Percentiles rank a stretch among this genome's conserved stretches.
phyloP scores from a whole-genome alignment of 768 basidiomycete genomes.

The Amanita fuliginea region DNA sequence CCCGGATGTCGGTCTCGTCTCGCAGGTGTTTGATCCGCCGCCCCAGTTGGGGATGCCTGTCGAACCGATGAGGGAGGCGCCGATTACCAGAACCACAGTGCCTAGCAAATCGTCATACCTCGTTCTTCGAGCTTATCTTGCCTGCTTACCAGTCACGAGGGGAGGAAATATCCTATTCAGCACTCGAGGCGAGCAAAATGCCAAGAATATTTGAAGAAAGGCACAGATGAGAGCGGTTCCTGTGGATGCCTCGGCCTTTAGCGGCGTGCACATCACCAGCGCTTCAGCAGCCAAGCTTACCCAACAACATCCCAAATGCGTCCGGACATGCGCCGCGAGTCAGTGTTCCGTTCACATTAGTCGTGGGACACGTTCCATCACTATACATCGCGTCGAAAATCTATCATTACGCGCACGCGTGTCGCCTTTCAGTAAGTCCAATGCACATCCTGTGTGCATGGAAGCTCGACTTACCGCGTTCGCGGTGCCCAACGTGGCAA shows the following conservation, averaged over 20 bases:
- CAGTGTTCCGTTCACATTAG: slow-evolving; percentile 44
- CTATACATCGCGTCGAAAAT: slow-evolving; percentile 71
- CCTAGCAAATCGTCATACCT: slow-evolving; percentile 24
- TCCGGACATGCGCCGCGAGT: slow-evolving; percentile 60
- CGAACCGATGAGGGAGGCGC: slow-evolving; percentile 62
- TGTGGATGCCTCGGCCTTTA: slow-evolving; percentile 12
- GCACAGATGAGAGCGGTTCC: slow-evolving; percentile 72
- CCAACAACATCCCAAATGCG: slow-evolving; percentile 70
- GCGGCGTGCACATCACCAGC: background rate
- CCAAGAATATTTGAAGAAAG: slow-evolving; percentile 67
- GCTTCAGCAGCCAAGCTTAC: slow-evolving; percentile 24
- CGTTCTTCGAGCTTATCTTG: background rate
- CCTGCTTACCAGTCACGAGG: slow-evolving; percentile 50
- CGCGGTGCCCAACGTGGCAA: slow-evolving; percentile 68
- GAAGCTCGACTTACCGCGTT: slow-evolving; percentile 35
- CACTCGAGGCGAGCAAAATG: slow-evolving; percentile 54
- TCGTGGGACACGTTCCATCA: slow-evolving; percentile 66
- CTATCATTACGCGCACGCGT: slow-evolving; percentile 25
- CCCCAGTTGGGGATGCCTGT: slow-evolving; percentile 78
- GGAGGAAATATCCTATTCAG: slow-evolving; percentile 72
- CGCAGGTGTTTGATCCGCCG: slow-evolving; percentile 70
- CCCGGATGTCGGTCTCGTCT: slow-evolving; percentile 45
- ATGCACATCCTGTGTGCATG: background rate
- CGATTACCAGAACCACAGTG: slow-evolving; percentile 72
- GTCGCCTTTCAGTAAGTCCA: too few relatives aligned